Conservation (phyloP, 805 yeast genomes). For the Cyberlindnera veronae region DNA sequence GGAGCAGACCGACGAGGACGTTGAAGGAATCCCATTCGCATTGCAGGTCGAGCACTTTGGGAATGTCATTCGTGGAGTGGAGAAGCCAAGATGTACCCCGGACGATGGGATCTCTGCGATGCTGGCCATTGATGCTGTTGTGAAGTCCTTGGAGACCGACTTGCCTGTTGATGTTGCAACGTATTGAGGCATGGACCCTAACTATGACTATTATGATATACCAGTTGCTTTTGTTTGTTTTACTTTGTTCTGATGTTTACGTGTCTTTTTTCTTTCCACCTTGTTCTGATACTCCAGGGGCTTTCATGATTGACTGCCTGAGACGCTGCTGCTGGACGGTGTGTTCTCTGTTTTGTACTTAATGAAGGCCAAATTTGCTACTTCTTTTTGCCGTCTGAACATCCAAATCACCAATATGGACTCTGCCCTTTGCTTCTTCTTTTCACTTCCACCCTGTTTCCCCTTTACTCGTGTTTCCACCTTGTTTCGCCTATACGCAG, state of each 20-base stretch:
- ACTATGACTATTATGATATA: not conserved
- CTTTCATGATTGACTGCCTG: no score
- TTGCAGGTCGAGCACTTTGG: conserved; percentile 22
- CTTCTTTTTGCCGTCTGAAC: no score
- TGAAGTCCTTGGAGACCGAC: conserved; percentile 15
- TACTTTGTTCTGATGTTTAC: not conserved
- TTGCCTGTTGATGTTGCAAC: conserved; percentile 16
- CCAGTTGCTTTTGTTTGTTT: not conserved
- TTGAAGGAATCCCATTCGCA: conserved; percentile 17
- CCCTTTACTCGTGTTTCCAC: no score
- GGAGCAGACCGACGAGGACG: conserved; percentile 8
- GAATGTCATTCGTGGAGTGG: conserved; percentile 16
- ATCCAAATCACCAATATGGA: no score
- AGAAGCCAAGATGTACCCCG: conserved; percentile 18
- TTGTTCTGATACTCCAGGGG: no score
- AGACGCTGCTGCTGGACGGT: no score
- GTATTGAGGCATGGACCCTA: not conserved
- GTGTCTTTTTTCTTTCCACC: not conserved
- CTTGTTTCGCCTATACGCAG: no score
- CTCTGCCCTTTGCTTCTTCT: no score
- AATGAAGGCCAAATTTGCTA: no score
- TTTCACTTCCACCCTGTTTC: no score
- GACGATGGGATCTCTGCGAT: conserved; percentile 21
- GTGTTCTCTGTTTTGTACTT: no score
- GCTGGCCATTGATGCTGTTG: conserved; percentile 22